Base-by-base conservation (phyloP, 179 eudicot species). In the Carnegiea gigantea region DNA sequence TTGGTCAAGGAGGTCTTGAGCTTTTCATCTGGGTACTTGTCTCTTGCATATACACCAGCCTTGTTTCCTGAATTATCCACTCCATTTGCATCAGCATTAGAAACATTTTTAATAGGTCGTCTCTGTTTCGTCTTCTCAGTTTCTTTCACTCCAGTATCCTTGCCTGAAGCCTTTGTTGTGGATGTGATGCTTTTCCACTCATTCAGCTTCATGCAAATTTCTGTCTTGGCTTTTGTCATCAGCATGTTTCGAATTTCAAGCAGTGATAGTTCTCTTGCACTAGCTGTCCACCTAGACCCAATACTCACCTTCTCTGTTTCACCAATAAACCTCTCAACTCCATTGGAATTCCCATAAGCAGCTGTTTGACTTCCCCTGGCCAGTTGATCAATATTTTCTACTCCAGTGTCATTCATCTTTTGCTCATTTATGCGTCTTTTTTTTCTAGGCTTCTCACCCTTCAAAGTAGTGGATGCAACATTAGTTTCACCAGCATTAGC, bases 211-310 rank as follows among this genome's bases (percentile, higher is more conserved):
- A 86, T 88, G 81, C 30, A 65, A 51, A 92, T 87, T 77, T 88
- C 88, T 67, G 17, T 84, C 83, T 83, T 86, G 33, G 90, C 92
- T 83, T 89, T 92, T 76, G 83, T 77, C 80, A 88, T 84, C 86
- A 92, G 84, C 87, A 92, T 78, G 76, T 80, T 85, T 70, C 93
- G 92, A 79, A 81, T 68, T 76, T 90, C 89, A 36, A 75, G 44
- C 30, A 85, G 78, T 65, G 92, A 84, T 54, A 86, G 76, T 33
- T 91, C 94, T 78, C 83, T 84, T 43, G 57, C 70, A 68, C 71
- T 77, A 78, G 54, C 81, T n/a, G 70, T 72, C 62, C 65, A 70
- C 81, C 40, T 86, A 62, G 44, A 36, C 54, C 80, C 85, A 74
- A 71, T 71, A 49, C 75, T 77, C 24, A 72, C 77, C 82, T 71